A percentile compares a stretch with the other conserved stretches of the same genome.
Conservation (phyloP, 192 early-diverging fungal species). For the Umbelopsis sp. region DNA sequence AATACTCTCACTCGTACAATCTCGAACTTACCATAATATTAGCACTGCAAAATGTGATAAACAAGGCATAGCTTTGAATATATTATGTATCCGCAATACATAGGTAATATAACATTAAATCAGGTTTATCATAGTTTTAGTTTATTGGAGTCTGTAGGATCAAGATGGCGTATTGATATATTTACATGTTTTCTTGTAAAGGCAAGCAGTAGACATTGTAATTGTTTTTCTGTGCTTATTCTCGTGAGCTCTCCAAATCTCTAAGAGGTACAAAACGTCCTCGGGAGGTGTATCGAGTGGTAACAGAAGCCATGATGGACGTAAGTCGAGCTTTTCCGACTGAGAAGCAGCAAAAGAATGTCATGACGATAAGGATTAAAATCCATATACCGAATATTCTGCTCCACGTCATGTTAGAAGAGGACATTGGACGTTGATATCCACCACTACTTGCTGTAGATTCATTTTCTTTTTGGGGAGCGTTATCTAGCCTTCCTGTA, state of each 20-base stretch:
- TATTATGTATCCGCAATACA: no score
- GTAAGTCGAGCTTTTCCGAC: neutral
- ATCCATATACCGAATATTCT: neutral
- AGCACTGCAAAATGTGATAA: no score
- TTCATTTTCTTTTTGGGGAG: constrained; percentile 2
- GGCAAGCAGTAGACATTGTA: neutral
- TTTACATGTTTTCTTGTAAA: constrained; percentile 8
- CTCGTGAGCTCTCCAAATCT: constrained; percentile 23
- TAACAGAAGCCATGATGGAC: constrained; percentile 1
- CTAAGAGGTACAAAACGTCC: constrained; percentile 33
- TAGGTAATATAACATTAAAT: no score
- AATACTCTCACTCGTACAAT: no score
- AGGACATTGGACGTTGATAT: neutral
- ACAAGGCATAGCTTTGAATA: no score
- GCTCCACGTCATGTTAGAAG: neutral
- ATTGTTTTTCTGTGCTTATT: neutral
- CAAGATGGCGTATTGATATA: constrained; percentile 1
- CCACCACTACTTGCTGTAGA: constrained; percentile 11
- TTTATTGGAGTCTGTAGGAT: no score
- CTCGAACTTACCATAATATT: no score
- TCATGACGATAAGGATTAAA: neutral
- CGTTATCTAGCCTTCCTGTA: neutral
- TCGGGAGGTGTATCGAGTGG: constrained; percentile 19
- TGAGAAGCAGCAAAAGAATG: neutral
- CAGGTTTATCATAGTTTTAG: no score